A percentile compares a stretch with the other conserved stretches of the same genome.
phyloP scores from a whole-genome alignment of 345 rosid species.

The Hirschfeldia incana region DNA sequence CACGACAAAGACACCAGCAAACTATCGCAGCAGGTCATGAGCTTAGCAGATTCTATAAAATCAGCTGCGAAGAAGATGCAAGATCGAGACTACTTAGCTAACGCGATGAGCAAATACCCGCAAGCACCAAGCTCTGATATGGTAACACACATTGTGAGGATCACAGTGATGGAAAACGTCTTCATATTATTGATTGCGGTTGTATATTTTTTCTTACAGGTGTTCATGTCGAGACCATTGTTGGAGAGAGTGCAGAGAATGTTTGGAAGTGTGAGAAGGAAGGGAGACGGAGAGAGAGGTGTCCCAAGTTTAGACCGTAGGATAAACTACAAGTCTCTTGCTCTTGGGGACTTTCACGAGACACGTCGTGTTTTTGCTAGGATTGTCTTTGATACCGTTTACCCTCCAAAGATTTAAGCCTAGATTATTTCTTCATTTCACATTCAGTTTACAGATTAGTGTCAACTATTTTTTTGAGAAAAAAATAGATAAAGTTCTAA shows the following conservation, averaged over 20 bases:
- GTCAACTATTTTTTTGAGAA: background rate
- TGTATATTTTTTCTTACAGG: conserved; percentile 36
- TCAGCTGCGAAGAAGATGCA: conserved; percentile 30
- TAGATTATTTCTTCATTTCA: background rate
- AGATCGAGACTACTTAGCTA: conserved; percentile 35
- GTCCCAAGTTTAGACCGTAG: conserved; percentile 41
- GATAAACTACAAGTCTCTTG: conserved; percentile 52
- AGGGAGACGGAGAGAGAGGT: conserved; percentile 41
- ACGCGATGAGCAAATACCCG: conserved; percentile 42
- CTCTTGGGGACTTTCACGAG: conserved; percentile 39
- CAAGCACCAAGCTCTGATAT: conserved; percentile 42
- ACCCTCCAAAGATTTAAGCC: conserved; percentile 25
- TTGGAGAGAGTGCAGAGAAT: conserved; percentile 41
- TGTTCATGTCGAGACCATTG: conserved; percentile 48
- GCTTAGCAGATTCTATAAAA: conserved; percentile 46
- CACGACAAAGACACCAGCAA: conserved; percentile 21
- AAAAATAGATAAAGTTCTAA: background rate
- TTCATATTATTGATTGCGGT: background rate
- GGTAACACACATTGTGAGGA: conserved; percentile 18
- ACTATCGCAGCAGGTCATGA: conserved; percentile 44
- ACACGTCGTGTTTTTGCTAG: conserved; percentile 38
- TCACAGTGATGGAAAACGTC: background rate
- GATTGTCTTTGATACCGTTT: conserved; percentile 39
- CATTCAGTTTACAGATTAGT: background rate
- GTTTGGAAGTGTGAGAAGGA: conserved; percentile 50